A percentile compares a stretch with the other conserved stretches of the same genome.
Evolutionary conservation across 805 yeast species (phyloP).

Genomic region (Pichia californica): DNA sequence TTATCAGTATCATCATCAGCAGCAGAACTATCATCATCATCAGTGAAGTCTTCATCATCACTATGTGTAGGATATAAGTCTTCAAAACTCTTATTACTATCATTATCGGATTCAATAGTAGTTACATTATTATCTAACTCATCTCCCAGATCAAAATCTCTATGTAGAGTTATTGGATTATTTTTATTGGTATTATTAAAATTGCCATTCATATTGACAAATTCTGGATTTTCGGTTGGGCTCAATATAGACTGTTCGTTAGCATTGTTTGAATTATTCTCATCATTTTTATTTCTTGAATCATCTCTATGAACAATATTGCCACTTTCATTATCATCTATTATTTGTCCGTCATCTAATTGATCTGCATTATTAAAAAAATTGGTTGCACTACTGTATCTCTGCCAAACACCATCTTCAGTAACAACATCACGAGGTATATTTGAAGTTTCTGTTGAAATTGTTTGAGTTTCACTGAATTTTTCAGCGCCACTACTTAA

Average conservation of each 20-base stretch:
- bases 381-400: constrained; percentile 6
- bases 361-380: constrained; percentile 3
- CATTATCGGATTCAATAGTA: not conserved
- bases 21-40: not conserved
- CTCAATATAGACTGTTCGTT: not conserved
- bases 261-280: not conserved
- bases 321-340: not conserved
- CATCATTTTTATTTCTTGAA: not conserved
- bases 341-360: not conserved
- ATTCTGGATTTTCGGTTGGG: not conserved
- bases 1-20: constrained; percentile 7
- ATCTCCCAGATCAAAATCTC: constrained; percentile 12
- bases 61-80: constrained; percentile 12
- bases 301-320: not conserved
- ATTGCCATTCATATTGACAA: not conserved
- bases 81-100: not conserved
- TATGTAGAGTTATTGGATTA: not conserved
- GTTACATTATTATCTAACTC: constrained; percentile 12
- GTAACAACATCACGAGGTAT: not conserved
- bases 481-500: not conserved
- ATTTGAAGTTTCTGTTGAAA: not conserved
- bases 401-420: constrained; percentile 5
- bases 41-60: constrained; percentile 3
- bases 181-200: not conserved
- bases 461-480: not conserved